These are phyloP conservation scores for Termitomyces sp. DNA, from an alignment of 768 basidiomycete species.

Conservation along the genomic window DNA sequence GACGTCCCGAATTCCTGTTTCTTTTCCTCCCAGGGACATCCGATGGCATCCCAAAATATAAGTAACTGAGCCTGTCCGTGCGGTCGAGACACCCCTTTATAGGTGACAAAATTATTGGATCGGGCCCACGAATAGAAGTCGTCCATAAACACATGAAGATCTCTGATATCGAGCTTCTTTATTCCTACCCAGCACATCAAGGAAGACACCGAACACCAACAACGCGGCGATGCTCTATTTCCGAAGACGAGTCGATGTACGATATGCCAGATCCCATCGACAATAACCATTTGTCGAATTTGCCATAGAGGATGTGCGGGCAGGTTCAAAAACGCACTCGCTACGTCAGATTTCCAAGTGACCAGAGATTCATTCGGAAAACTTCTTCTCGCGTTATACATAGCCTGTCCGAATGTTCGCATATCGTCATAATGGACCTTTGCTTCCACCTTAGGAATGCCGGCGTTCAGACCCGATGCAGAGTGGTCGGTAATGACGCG, in stretches of 20 bases:
- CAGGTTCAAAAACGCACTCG: conserved; percentile 26
- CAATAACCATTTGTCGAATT: conserved; percentile 24
- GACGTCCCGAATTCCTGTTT: conserved; percentile 23
- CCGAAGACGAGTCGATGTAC: conserved; percentile 27
- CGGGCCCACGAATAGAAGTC: not conserved
- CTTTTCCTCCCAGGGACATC: conserved; percentile 21
- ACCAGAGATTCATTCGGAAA: conserved; percentile 19
- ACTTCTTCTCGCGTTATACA: conserved; percentile 9
- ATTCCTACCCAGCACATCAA: conserved; percentile 22
- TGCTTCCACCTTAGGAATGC: conserved; percentile 7
- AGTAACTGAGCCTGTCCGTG: conserved; percentile 21
- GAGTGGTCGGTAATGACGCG: conserved; percentile 24
- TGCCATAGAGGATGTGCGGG: conserved; percentile 32
- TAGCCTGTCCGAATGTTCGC: not conserved
- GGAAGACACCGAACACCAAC: conserved; percentile 21
- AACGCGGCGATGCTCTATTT: conserved; percentile 18
- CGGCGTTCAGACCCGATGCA: conserved; percentile 15
- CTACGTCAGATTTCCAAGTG: conserved; percentile 27
- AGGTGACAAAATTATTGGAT: not conserved
- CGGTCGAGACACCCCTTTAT: not conserved
- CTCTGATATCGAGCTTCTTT: conserved; percentile 10
- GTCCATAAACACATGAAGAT: conserved; percentile 26
- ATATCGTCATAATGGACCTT: conserved; percentile 12
- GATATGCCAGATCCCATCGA: conserved; percentile 21
- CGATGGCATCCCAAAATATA: conserved; percentile 21